A percentile compares a stretch with the other conserved stretches of the same genome.
phyloP scores from a whole-genome alignment of 176 grass and related monocot genomes.

The Avena eriantha region DNA sequence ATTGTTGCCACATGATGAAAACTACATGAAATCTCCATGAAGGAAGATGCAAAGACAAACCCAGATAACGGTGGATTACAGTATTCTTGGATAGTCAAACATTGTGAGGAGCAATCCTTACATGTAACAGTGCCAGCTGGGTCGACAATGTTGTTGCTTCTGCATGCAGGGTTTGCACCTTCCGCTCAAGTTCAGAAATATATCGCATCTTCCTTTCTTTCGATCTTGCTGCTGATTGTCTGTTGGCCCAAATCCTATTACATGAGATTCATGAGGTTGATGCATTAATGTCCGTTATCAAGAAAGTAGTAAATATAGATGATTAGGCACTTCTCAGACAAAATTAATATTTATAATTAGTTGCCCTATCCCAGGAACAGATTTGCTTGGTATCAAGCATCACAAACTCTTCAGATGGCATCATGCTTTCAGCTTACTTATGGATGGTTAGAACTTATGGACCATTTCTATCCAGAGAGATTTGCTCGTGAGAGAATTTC shows the following conservation, averaged over 20 bases:
- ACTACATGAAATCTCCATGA: not conserved
- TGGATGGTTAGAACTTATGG: too few relatives aligned
- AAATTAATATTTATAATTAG: not conserved
- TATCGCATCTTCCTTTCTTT: slow-evolving; percentile 59
- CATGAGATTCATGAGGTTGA: not conserved
- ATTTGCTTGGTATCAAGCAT: not conserved
- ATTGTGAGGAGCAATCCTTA: not conserved
- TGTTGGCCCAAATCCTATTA: slow-evolving; percentile 51
- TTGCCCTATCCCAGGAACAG: not conserved
- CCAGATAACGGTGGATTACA: not conserved
- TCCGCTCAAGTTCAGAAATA: slow-evolving; percentile 55
- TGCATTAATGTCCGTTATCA: too few relatives aligned
- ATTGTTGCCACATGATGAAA: not conserved
- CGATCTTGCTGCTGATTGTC: slow-evolving; percentile 55
- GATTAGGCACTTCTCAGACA: slow-evolving; percentile 10
- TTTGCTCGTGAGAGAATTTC: not conserved
- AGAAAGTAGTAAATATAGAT: not conserved
- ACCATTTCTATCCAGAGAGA: not conserved
- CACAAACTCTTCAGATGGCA: not conserved
- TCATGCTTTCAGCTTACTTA: too few relatives aligned
- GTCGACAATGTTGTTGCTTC: slow-evolving; percentile 51
- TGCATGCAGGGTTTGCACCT: slow-evolving; percentile 46
- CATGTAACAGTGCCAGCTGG: slow-evolving; percentile 46
- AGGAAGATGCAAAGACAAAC: not conserved
- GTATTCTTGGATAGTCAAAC: not conserved